Percentiles rank a stretch among this genome's conserved stretches.
Evolutionary conservation across 371 early-diverging fungal genomes (phyloP).

Genomic region (Homolaphlyctis polyrhiza): DNA sequence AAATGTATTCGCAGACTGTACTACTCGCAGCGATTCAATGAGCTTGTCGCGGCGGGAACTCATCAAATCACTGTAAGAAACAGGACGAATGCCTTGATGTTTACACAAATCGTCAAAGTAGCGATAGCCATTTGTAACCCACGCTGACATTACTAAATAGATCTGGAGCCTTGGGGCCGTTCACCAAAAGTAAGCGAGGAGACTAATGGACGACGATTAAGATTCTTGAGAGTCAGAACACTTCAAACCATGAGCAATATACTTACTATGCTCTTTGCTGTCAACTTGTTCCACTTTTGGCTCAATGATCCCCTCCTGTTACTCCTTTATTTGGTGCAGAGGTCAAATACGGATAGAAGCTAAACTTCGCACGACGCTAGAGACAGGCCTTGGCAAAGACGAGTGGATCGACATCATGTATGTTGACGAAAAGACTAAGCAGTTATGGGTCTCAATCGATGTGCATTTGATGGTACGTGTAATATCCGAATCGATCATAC

Average conservation of each 20-base stretch:
- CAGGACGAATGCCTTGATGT: background rate
- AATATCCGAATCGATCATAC: background rate
- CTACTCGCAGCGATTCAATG: slow-evolving; percentile 1
- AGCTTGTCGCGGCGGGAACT: slow-evolving; percentile 11
- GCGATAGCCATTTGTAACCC: background rate
- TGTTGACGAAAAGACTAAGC: slow-evolving; percentile 19
- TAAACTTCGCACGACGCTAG: slow-evolving; percentile 5
- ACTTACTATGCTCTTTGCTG: too few species aligned
- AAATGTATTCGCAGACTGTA: background rate
- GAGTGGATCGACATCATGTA: slow-evolving; percentile 35
- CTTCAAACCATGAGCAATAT: too few species aligned
- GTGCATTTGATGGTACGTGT: slow-evolving; percentile 27
- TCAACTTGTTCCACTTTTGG: background rate
- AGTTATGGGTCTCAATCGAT: slow-evolving; percentile 24
- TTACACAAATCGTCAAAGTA: background rate
- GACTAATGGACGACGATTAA: too few species aligned
- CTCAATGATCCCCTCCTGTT: background rate
- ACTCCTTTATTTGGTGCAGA: background rate
- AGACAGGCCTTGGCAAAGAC: slow-evolving; percentile 21
- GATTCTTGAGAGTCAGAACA: too few species aligned
- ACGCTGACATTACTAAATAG: background rate
- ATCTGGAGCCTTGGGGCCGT: slow-evolving; percentile 18
- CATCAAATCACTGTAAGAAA: slow-evolving; percentile 3
- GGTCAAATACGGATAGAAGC: slow-evolving; percentile 11
- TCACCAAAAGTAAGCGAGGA: slow-evolving; percentile 6